Conservation (phyloP, 2,329 filamentous ascomycete genomes). For the Penicillium hordei region DNA sequence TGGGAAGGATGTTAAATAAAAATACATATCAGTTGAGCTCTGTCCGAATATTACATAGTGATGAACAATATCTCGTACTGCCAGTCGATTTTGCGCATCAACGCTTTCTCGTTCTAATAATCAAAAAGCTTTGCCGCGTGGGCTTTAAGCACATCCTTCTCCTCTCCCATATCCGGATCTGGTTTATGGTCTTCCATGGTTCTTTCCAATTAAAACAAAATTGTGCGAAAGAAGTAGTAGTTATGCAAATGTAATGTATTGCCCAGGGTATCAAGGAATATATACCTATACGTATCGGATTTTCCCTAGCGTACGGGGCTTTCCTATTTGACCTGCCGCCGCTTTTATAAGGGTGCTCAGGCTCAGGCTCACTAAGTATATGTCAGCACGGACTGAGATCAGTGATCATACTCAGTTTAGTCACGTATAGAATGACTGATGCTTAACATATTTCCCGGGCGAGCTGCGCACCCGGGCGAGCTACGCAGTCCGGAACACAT, state of each 20-base stretch:
- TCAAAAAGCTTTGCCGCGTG: not conserved
- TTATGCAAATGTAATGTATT: not conserved
- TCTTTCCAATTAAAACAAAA: not conserved
- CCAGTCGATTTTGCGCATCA: not conserved
- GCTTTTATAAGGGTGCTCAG: constrained; percentile 7
- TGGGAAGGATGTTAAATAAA: constrained; percentile 2
- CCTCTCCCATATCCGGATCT: not conserved
- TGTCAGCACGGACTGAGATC: constrained; percentile 1
- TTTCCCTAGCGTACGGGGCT: too few relatives aligned
- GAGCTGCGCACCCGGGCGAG: too few relatives aligned
- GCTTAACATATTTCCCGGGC: too few relatives aligned
- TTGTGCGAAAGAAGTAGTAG: not conserved
- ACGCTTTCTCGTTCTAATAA: not conserved
- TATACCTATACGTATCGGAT: too few relatives aligned
- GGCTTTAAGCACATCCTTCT: not conserved
- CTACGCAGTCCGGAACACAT: too few relatives aligned
- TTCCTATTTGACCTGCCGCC: too few relatives aligned
- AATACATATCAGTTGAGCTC: not conserved
- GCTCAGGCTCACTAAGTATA: constrained; percentile 7
- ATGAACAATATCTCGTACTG: not conserved
- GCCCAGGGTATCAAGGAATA: not conserved
- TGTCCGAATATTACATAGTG: not conserved
- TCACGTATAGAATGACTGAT: too few relatives aligned
- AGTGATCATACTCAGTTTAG: not conserved
- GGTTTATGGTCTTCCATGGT: not conserved